These are phyloP conservation scores for Trypanosoma boissoni DNA, from an alignment of 208 protist genomes.

Conservation along the genomic window DNA sequence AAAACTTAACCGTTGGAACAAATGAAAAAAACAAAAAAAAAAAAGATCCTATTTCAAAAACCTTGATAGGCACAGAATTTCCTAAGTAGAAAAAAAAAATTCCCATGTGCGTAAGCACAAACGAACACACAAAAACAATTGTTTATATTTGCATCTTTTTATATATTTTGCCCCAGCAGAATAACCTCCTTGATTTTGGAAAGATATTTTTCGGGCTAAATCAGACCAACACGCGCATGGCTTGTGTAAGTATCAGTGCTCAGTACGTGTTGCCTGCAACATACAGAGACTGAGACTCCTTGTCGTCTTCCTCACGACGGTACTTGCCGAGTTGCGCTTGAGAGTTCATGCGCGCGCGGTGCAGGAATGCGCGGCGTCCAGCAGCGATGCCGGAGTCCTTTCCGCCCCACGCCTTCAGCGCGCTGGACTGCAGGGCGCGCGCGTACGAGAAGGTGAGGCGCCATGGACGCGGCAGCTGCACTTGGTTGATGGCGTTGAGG, in stretches of 20 bases:
- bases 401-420: slow-evolving; percentile 92
- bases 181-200: no score
- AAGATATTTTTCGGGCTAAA: no score
- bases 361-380: slow-evolving; percentile 63
- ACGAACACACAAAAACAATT: neutral
- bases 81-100: slow-evolving; percentile 2
- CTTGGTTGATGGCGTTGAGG: slow-evolving; percentile 95
- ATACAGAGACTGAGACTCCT: slow-evolving; percentile 78
- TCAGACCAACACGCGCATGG: no score
- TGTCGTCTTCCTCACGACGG: slow-evolving; percentile 70
- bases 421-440: slow-evolving; percentile 92
- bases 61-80: slow-evolving; percentile 1
- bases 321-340: slow-evolving; percentile 74
- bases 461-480: slow-evolving; percentile 75
- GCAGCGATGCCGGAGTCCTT: slow-evolving; percentile 64
- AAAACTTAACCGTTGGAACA: slow-evolving; percentile 1
- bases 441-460: slow-evolving; percentile 94
- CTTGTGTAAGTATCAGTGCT: no score
- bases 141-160: no score
- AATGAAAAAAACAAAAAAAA: slow-evolving; percentile 12
- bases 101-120: neutral
- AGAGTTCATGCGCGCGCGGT: slow-evolving; percentile 86
- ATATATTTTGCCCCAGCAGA: no score
- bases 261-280: slow-evolving; percentile 86
- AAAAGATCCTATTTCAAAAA: slow-evolving; percentile 14